Percentiles rank a stretch among this genome's conserved stretches.
These are phyloP conservation scores for Quercus lobata DNA, from an alignment of 331 rosid species.

Conservation along the genomic window DNA sequence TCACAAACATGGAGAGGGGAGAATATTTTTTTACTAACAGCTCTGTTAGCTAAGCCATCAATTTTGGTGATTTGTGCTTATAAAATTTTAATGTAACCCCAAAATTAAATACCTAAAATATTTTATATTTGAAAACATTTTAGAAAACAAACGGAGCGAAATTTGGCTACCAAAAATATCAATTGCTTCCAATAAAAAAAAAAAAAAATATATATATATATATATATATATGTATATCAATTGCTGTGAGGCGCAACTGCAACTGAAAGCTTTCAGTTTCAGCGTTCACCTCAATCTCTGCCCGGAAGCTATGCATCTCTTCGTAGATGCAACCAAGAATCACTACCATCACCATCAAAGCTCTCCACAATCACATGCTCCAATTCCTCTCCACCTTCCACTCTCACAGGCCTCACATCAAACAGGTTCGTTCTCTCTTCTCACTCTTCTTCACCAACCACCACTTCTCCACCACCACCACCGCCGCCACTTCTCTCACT, in stretches of 20 bases:
- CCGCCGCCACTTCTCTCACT: neutral
- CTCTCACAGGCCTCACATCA: slow-evolving; percentile 4
- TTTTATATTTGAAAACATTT: too few relatives aligned
- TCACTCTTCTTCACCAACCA: neutral
- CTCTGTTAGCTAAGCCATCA: too few relatives aligned
- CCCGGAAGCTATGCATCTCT: neutral
- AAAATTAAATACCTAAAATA: too few relatives aligned
- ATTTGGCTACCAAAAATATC: too few relatives aligned
- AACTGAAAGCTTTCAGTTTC: neutral
- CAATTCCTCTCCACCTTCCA: slow-evolving; percentile 25
- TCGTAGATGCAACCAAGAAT: slow-evolving; percentile 10
- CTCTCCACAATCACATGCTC: slow-evolving; percentile 39
- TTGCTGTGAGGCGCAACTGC: neutral
- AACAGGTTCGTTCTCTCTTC: slow-evolving; percentile 25
- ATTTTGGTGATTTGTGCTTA: too few relatives aligned
- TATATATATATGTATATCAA: too few relatives aligned
- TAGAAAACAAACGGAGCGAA: too few relatives aligned
- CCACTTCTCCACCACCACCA: slow-evolving; percentile 14
- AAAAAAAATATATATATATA: too few relatives aligned
- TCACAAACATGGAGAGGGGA: too few relatives aligned
- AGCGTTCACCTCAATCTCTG: neutral
- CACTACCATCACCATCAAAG: neutral
- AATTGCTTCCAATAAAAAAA: too few relatives aligned
- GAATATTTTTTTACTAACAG: too few relatives aligned
- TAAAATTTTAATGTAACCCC: too few relatives aligned